A percentile compares a stretch with the other conserved stretches of the same genome.
Evolutionary conservation across 257 asterid species (phyloP).

Genomic region (Primulina huaijiensis): DNA sequence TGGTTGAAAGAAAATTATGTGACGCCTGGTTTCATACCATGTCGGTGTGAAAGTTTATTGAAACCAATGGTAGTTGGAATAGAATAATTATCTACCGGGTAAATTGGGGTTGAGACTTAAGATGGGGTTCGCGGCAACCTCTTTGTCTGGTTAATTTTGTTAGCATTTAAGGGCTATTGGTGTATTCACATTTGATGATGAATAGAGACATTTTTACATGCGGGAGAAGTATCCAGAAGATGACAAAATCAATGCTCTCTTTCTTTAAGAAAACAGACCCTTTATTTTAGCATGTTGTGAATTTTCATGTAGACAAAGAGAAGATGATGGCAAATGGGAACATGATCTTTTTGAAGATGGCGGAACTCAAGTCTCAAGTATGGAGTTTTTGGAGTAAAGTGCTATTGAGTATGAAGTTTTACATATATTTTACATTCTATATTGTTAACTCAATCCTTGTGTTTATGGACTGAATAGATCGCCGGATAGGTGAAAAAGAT

Average conservation of each 20-base stretch:
- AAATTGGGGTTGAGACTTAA: neutral
- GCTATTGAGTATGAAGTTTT: neutral
- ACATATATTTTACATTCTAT: conserved; percentile 25
- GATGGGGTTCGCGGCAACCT: conserved; percentile 1
- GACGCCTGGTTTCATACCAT: neutral
- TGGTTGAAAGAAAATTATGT: neutral
- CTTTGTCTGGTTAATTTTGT: conserved; percentile 18
- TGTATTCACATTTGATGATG: conserved; percentile 26
- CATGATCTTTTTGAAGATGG: conserved; percentile 66
- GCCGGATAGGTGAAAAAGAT: conserved; percentile 65
- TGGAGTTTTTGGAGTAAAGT: conserved; percentile 15
- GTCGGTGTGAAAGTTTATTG: neutral
- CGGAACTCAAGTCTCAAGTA: conserved; percentile 54
- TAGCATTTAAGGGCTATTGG: conserved; percentile 15
- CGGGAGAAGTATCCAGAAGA: conserved; percentile 28
- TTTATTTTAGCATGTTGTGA: conserved; percentile 25
- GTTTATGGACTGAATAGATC: conserved; percentile 42
- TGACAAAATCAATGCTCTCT: conserved; percentile 19
- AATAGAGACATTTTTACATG: conserved; percentile 19
- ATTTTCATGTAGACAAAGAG: conserved; percentile 66
- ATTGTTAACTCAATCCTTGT: conserved; percentile 19
- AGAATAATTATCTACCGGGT: neutral
- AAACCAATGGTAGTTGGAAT: neutral
- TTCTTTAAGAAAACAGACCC: conserved; percentile 23
- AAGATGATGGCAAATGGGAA: conserved; percentile 87